A percentile compares a stretch with the other conserved stretches of the same genome.
These are phyloP conservation scores for Aquilaria sinensis DNA, from an alignment of 345 rosid species.

Conservation along the genomic window DNA sequence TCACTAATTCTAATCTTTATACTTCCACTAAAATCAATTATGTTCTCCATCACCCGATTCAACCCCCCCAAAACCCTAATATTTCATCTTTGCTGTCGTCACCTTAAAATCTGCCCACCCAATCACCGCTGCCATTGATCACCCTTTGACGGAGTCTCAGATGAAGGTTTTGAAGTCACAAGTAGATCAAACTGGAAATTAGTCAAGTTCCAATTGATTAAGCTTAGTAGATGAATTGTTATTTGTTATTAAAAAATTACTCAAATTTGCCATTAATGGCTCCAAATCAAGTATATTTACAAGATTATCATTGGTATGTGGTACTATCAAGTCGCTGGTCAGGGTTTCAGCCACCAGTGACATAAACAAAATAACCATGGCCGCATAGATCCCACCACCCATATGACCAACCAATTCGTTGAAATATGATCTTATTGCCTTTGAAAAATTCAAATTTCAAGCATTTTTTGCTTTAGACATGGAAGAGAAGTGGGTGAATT, in stretches of 20 bases:
- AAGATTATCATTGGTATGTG: not conserved
- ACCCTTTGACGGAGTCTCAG: no score
- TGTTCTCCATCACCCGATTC: no score
- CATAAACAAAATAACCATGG: constrained; percentile 3
- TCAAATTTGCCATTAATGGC: no score
- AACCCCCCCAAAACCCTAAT: no score
- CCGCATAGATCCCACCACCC: not conserved
- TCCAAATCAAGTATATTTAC: constrained; percentile 7
- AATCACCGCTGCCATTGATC: no score
- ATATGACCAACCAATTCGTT: constrained; percentile 4
- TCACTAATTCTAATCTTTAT: no score
- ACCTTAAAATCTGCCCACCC: no score
- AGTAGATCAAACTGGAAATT: not conserved
- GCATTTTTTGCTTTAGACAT: constrained; percentile 38
- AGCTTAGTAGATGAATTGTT: not conserved
- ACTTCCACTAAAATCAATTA: no score
- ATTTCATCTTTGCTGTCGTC: no score
- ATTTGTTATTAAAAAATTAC: no score
- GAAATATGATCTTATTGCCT: not conserved
- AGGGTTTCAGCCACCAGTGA: constrained; percentile 7
- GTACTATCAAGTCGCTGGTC: not conserved
- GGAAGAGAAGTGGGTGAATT: constrained; percentile 55
- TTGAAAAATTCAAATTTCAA: not conserved
- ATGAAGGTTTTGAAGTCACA: not conserved
- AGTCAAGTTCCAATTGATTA: not conserved